Conservation (phyloP, 352 stramenopile species). For the Phytophthora crassamura region DNA sequence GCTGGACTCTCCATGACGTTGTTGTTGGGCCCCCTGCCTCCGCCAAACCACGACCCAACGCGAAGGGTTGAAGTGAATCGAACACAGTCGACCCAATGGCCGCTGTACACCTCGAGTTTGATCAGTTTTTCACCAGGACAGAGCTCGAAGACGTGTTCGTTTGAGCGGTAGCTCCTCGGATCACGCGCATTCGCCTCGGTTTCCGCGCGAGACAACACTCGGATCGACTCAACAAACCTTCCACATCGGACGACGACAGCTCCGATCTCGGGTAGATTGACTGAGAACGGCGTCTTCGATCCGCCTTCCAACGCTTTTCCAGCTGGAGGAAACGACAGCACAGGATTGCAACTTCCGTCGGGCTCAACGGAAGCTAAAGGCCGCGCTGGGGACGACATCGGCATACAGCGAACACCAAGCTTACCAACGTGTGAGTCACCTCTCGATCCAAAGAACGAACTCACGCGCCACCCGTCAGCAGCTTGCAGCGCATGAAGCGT, state of each 20-base stretch:
- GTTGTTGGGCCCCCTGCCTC: constrained; percentile 32
- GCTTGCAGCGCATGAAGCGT: constrained; percentile 49
- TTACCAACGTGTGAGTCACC: constrained; percentile 58
- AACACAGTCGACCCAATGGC: constrained; percentile 61
- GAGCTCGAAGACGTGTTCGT: constrained; percentile 63
- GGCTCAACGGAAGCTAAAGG: background rate
- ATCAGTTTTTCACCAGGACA: constrained; percentile 43
- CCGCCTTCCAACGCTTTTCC: constrained; percentile 40
- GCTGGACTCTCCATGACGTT: constrained; percentile 36
- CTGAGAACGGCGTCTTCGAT: constrained; percentile 33
- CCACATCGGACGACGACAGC: constrained; percentile 48
- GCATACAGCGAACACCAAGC: constrained; percentile 48
- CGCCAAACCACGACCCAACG: constrained; percentile 57
- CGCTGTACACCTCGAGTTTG: constrained; percentile 51
- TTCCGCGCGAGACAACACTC: constrained; percentile 38
- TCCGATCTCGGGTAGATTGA: constrained; percentile 12
- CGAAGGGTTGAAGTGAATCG: constrained; percentile 55
- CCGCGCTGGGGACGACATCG: constrained; percentile 8
- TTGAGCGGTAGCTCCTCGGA: constrained; percentile 31
- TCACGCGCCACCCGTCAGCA: constrained; percentile 49
- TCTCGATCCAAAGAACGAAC: constrained; percentile 58
- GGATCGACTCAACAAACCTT: constrained; percentile 45
- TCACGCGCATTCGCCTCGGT: constrained; percentile 16
- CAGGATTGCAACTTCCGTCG: background rate
- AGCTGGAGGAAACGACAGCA: constrained; percentile 26